Base-by-base conservation (phyloP, 2,329 filamentous ascomycete genomes). In the Botrytis paeoniae region DNA sequence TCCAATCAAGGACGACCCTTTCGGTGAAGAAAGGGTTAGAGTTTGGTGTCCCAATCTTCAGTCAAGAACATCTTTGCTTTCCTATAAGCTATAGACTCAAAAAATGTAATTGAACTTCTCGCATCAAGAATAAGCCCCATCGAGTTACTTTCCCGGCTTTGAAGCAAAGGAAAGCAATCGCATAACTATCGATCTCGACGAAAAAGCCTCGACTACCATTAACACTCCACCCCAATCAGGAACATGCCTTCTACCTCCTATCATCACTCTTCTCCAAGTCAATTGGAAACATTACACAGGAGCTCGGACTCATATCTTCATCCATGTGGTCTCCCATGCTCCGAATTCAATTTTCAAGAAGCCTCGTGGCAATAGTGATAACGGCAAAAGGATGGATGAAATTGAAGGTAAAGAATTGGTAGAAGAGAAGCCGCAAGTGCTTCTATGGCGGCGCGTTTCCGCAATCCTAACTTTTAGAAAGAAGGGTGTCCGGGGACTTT, bases 61-160 rank as follows among this genome's bases (percentile, higher is more conserved):
- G 65, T 60, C 60, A 62, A 75, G 71, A 81, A 1, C 77, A 75
- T 75, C 78, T 72, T 85, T 83, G 84, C 84, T 86, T 87, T 85
- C 79, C 82, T 82, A 86, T 86, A 86, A 86, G 84, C 84, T 85
- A 86, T 83, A 83, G 84, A 85, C 83, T 83, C 82, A 76, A 79
- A 84, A 83, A 84, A 83, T 76, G 39, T 83, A 82, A 75, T 51
- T 79, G 81, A 80, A 88, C 92, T 92, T 92, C 94, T 97, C 94
- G 95, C 92, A 89, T 94, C 95, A 92, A 98, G 94, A 98, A 97
- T 98, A 94, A 98, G 95, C 95, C 95, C 95, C 95, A 97, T 98
- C 94, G 95, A 97, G 95, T 98, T 97, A 97, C 93, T 87, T 84
- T 83, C 81, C 81, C 77, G 79, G 79, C 78, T 77, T 76, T 74